Base-by-base conservation (phyloP, 345 rosid species). In the Camelina laxa region DNA sequence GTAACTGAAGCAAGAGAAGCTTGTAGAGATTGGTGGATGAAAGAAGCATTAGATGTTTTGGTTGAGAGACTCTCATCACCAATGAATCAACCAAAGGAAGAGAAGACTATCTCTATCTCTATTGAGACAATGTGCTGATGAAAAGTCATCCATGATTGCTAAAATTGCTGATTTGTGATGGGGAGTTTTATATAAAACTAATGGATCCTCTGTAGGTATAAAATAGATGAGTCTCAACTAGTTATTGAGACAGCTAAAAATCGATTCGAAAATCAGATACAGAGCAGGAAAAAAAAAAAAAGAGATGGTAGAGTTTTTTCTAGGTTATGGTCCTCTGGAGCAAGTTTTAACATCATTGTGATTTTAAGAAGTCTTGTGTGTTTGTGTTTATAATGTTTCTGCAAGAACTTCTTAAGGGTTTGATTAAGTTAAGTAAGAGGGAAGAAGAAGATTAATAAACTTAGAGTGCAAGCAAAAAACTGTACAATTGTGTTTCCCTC, bases 11-110 rank as follows among this genome's bases (percentile, higher is more conserved):
- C 95, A 9, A 88, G 94, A 72, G 90, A 92, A 79, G 90, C 72
- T 7, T 92, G 98, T 72, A 85, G 90, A 59, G 93, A 93, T 79
- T 84, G 87, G 95, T 93, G 98, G 98, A 93, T 93, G 98, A 90
- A 87, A 74, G 98, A 93, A 82, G 98, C 98, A 7, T 68, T 93
- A 69, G 91, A 89, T 81, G 83, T 77, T 56, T 66, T 93, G 39
- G 91, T 87, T 16, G 79, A 79, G 61, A 64, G 97, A 65, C 80
- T 84, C 21, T 59, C 80, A 5, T 58, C 76, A 9, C 80, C 72
- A 64, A 57, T 48, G 9, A 77, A 64, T 8, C 75, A 62, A 65
- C 72, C 72, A 36, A 77, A 71, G 16, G 76, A 77, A 64, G 67
- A 77, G 30, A 71, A 70, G 15, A 57, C 72, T 11, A 57, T 77